Percentiles rank a stretch among this genome's conserved stretches.
These are phyloP conservation scores for Aspergillus ruber DNA, from an alignment of 2,329 filamentous ascomycete genomes.

Conservation along the genomic window DNA sequence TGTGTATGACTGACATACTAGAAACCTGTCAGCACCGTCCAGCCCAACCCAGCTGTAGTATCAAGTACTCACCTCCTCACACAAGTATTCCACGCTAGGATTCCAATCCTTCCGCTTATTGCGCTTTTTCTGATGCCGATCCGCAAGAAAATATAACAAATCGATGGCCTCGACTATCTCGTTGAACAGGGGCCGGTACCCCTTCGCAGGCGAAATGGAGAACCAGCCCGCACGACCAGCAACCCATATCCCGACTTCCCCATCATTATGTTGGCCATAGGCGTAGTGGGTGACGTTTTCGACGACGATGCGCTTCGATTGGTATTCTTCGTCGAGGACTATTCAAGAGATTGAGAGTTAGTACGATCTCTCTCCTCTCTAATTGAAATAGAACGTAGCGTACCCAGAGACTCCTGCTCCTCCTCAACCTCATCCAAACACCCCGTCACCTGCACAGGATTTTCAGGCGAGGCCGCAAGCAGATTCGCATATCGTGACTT, in stretches of 20 bases:
- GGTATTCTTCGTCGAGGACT: conserved; percentile 36
- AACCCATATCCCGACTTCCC: conserved; percentile 54
- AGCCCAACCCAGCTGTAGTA: background rate
- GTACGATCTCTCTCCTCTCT: conserved; percentile 6
- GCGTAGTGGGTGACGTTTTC: conserved; percentile 45
- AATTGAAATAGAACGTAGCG: conserved; percentile 5
- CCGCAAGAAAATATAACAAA: conserved; percentile 56
- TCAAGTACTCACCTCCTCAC: conserved; percentile 31
- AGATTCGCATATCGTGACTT: conserved; percentile 48
- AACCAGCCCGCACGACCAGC: conserved; percentile 59
- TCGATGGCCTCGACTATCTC: conserved; percentile 55
- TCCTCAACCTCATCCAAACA: conserved; percentile 42
- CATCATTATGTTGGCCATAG: conserved; percentile 49
- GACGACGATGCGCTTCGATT: conserved; percentile 40
- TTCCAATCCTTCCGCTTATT: conserved; percentile 27
- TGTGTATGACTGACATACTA: conserved; percentile 40
- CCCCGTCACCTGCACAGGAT: conserved; percentile 52
- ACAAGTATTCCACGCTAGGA: conserved; percentile 32
- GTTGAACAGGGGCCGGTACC: conserved; percentile 48
- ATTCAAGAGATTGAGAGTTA: background rate
- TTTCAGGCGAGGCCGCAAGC: conserved; percentile 48
- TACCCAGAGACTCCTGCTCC: conserved; percentile 38
- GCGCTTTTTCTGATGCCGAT: conserved; percentile 45
- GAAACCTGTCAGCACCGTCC: background rate
- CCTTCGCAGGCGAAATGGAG: conserved; percentile 47